phyloP scores from a whole-genome alignment of 306 rosid species.

The Crotalaria pallida region DNA sequence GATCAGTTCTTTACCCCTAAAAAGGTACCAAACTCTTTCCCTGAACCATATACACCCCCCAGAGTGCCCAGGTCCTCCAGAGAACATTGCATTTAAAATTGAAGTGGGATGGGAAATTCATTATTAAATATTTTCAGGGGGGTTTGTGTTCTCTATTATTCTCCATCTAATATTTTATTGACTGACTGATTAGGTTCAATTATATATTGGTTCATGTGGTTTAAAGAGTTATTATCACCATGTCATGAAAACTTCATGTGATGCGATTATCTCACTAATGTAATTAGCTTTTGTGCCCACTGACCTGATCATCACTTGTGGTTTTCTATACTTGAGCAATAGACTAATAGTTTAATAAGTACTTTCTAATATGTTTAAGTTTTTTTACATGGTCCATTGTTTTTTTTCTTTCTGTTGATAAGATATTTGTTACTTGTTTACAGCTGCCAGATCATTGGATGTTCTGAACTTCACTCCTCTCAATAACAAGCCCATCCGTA shows the following conservation, averaged over 20 bases:
- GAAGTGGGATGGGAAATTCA: not conserved
- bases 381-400: not conserved
- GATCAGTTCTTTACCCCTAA: not conserved
- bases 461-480: slow-evolving; percentile 81
- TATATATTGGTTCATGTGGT: not conserved
- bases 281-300: not conserved
- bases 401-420: not conserved
- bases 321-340: not conserved
- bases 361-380: not conserved
- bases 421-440: slow-evolving; percentile 3
- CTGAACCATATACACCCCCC: not conserved
- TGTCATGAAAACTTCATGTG: not conserved
- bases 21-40: not conserved
- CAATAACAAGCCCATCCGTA: slow-evolving; percentile 69
- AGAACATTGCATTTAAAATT: not conserved
- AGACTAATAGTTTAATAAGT: not conserved
- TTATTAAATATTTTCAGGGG: not conserved
- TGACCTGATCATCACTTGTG: not conserved
- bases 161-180: not conserved
- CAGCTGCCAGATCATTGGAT: slow-evolving; percentile 98
- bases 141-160: not conserved
- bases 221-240: not conserved
- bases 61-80: not conserved
- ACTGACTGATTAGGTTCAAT: not conserved
- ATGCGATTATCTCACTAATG: not conserved